These are phyloP conservation scores for Parachaetomium inaequale DNA, from an alignment of 495 filamentous ascomycete genomes.

Conservation along the genomic window DNA sequence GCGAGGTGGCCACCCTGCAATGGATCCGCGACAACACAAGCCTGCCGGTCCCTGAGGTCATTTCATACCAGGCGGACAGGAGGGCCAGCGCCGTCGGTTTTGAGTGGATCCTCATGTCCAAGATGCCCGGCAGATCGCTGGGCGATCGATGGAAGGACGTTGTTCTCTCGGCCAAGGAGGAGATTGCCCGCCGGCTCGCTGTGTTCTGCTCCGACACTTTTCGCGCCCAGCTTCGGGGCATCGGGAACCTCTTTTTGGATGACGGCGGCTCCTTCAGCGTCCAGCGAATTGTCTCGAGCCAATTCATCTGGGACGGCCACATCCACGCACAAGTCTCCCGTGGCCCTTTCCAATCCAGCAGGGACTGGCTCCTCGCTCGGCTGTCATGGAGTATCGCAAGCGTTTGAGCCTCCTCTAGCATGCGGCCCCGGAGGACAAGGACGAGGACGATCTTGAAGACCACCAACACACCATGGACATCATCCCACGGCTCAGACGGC, in stretches of 20 bases:
- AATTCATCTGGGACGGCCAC: slow-evolving; percentile 7
- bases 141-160: slow-evolving; percentile 30
- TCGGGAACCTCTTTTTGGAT: slow-evolving; percentile 9
- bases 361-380: slow-evolving; percentile 7
- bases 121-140: slow-evolving; percentile 22
- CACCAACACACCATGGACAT: slow-evolving; percentile 6
- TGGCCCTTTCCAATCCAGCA: slow-evolving; percentile 9
- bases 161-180: slow-evolving; percentile 20
- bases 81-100: slow-evolving; percentile 38
- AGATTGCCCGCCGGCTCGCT: slow-evolving; percentile 25
- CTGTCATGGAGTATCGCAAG: slow-evolving; percentile 1
- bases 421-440: background rate
- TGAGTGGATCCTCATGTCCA: slow-evolving; percentile 28
- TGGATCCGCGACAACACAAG: slow-evolving; percentile 41
- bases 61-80: slow-evolving; percentile 38
- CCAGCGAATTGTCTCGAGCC: slow-evolving; percentile 5
- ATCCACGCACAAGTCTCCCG: slow-evolving; percentile 8
- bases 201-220: slow-evolving; percentile 16
- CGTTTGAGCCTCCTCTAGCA: slow-evolving; percentile 4
- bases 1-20: slow-evolving; percentile 48
- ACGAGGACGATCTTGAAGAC: slow-evolving; percentile 18
- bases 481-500: slow-evolving; percentile 3
- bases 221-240: slow-evolving; percentile 4
- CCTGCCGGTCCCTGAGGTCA: slow-evolving; percentile 45
- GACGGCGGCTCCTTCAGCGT: slow-evolving; percentile 4